Evolutionary conservation across 139 green algal species (phyloP), one percentile per base, ranked within the genome.

Genomic region (Limnomonas spitsbergensis): DNA sequence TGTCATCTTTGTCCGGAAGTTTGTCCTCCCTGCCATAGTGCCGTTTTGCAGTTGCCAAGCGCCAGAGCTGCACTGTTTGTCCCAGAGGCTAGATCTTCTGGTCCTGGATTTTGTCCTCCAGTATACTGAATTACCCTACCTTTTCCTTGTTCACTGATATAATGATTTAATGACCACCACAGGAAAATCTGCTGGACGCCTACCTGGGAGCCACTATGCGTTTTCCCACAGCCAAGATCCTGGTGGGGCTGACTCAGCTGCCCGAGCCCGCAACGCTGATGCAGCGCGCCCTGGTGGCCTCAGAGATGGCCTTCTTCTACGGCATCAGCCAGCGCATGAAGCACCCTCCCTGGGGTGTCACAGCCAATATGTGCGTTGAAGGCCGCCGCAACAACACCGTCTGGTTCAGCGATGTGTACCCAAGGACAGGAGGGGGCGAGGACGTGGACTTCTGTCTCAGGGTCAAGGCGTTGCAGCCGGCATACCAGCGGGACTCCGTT

Each of bases 391-490:
- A 82, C 78, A 82, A 82, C 68, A 40, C 24, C 69, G 52, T 82
- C 20, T 82, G 69, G 69, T 82, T 82, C 68, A 70, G 56, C 53
- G 34, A 4, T 27, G 38, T 3, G 34, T 84, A 78, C 76, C 80
- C 80, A 0, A 75, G 76, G 40, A 78, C 56, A 1, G 74, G 74
- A 0, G 74, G 80, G 4, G 80, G 80, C 0, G 80, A 84, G 70
- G 80, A 84, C 37, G 69, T 84, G 0, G 80, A 84, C 24, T 76
- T 81, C 66, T 84, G 80, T 37, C 35, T 84, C 0, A 53, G 69
- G 35, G 35, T 82, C 27, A 66, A 77, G 70, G 27, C 40, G 34
- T 6, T 3, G 34, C 4, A 26, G 38, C 32, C 35, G 32, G 26
- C 4, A n/a, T 2, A 68, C 2, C 39, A 76, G 54, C 27, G 32